A percentile compares a stretch with the other conserved stretches of the same genome.
phyloP scores from a whole-genome alignment of 106 monocot species.

The Triglochin maritima region DNA sequence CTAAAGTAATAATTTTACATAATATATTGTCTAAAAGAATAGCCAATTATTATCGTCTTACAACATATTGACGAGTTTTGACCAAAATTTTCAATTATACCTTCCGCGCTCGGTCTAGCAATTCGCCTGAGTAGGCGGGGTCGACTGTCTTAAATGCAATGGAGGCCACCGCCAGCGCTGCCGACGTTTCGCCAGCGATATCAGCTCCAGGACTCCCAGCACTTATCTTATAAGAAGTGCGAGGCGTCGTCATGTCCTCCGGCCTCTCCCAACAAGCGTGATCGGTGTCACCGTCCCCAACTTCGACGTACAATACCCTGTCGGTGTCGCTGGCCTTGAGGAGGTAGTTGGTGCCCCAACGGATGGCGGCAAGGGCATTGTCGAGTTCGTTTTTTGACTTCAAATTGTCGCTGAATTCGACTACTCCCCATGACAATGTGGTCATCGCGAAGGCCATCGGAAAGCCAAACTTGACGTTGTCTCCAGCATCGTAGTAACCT shows the following conservation, averaged over 20 bases:
- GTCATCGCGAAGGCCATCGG: constrained; percentile 72
- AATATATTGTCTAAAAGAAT: too few species aligned
- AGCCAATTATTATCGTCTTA: too few species aligned
- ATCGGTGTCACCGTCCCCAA: constrained; percentile 73
- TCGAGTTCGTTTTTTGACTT: constrained; percentile 24
- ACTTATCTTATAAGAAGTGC: constrained; percentile 29
- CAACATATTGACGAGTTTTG: too few species aligned
- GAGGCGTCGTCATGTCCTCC: constrained; percentile 69
- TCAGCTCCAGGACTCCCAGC: constrained; percentile 36
- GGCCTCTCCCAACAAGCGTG: constrained; percentile 73
- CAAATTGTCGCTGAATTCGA: constrained; percentile 29
- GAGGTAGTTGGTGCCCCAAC: constrained; percentile 75
- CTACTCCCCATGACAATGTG: constrained; percentile 46
- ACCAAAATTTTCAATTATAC: too few species aligned
- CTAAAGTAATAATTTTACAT: too few species aligned
- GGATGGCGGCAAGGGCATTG: constrained; percentile 35
- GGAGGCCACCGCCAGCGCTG: constrained; percentile 52
- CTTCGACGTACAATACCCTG: constrained; percentile 39
- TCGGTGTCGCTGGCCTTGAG: constrained; percentile 31
- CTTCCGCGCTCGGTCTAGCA: constrained; percentile 12
- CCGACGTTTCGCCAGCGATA: constrained; percentile 50
- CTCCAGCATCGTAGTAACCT: constrained; percentile 79
- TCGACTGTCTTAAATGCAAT: constrained; percentile 29
- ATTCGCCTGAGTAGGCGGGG: constrained; percentile 13
- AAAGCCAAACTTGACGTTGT: constrained; percentile 84